A percentile compares a stretch with the other conserved stretches of the same genome.
Evolutionary conservation across 2,329 filamentous ascomycete genomes (phyloP).

Genomic region (Fusarium pseudograminearum): DNA sequence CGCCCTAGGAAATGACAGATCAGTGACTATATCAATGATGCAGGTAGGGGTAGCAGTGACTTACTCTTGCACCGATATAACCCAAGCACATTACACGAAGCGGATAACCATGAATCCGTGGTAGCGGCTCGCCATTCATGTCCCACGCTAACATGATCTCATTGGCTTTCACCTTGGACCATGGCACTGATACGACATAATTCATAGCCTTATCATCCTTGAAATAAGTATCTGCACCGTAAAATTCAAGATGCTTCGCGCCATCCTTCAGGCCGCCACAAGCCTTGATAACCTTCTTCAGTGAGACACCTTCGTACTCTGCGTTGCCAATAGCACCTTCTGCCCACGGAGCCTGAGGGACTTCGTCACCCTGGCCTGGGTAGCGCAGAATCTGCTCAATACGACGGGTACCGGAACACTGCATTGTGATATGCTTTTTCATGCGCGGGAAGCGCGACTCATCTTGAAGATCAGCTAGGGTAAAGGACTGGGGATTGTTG

Average conservation of each 20-base stretch:
- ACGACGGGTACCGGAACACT: conserved; percentile 76
- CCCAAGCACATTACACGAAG: conserved; percentile 72
- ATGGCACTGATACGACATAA: conserved; percentile 73
- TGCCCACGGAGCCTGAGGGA: conserved; percentile 67
- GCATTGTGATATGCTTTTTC: conserved; percentile 70
- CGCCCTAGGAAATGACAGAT: conserved; percentile 49
- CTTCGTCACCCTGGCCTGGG: conserved; percentile 74
- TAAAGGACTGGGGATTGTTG: conserved; percentile 66
- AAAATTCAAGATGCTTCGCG: conserved; percentile 74
- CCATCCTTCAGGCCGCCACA: conserved; percentile 70
- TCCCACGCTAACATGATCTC: conserved; percentile 78
- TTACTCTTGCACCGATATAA: conserved; percentile 67
- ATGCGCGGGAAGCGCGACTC: conserved; percentile 70
- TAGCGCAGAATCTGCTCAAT: conserved; percentile 76
- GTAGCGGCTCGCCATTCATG: conserved; percentile 76
- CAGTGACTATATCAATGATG: too few species aligned
- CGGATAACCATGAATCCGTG: conserved; percentile 74
- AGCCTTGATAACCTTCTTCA: conserved; percentile 77
- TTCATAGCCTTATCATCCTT: conserved; percentile 74
- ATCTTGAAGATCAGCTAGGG: conserved; percentile 70
- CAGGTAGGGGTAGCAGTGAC: too few species aligned
- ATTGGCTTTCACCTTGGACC: conserved; percentile 73
- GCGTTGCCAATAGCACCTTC: conserved; percentile 78
- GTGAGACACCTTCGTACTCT: conserved; percentile 70
- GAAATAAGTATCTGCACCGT: conserved; percentile 79